Evolutionary conservation across 306 rosid genomes (phyloP).

Genomic region (Fragaria iinumae): DNA sequence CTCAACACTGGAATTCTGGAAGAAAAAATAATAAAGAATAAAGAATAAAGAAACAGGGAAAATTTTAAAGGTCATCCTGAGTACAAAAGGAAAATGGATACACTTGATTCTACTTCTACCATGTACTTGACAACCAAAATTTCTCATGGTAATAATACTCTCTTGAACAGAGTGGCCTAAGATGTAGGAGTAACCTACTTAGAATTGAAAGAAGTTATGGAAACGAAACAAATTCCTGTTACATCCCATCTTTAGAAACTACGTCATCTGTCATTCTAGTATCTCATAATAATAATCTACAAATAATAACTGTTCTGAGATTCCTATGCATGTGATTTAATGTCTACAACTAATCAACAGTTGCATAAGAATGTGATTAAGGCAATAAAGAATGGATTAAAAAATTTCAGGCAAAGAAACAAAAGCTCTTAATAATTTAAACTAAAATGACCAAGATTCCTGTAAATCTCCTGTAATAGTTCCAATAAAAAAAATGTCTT

Average conservation of each 20-base stretch:
- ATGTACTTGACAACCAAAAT: not conserved
- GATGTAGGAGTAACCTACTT: not conserved
- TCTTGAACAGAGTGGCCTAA: not conserved
- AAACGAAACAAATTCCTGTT: not conserved
- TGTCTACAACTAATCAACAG: not conserved
- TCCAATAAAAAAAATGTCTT: not conserved
- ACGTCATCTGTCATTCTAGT: not conserved
- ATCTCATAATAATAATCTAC: not conserved
- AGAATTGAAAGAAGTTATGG: not conserved
- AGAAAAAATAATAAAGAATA: slow-evolving; percentile 9
- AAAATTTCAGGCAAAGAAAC: not conserved
- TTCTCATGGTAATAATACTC: not conserved
- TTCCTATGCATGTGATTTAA: not conserved
- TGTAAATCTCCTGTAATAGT: not conserved
- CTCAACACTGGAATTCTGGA: slow-evolving; percentile 82
- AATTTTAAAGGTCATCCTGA: not conserved
- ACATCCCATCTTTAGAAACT: not conserved
- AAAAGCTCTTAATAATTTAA: not conserved
- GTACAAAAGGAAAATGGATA: not conserved
- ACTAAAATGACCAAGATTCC: not conserved
- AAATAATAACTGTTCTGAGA: not conserved
- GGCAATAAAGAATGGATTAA: not conserved
- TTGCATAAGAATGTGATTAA: not conserved
- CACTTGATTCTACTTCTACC: not conserved
- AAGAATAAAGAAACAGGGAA: slow-evolving; percentile 12